phyloP scores from a whole-genome alignment of 1,139 yeast species.

The Spathaspora sp. region DNA sequence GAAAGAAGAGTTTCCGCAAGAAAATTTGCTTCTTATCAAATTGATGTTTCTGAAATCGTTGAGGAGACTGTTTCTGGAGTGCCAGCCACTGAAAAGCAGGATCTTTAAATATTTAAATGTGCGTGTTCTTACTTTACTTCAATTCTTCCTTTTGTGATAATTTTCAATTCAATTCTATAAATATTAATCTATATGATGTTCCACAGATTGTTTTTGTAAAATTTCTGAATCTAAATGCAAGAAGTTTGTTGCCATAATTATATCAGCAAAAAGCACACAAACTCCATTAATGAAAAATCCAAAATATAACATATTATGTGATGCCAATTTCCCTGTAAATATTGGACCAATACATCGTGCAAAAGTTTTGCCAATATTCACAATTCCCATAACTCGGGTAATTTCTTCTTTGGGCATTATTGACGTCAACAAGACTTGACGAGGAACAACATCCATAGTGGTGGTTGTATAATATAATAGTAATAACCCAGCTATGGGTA shows the following conservation, averaged over 20 bases:
- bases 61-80: conserved; percentile 1
- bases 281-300: conserved; percentile 67
- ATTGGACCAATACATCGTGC: conserved; percentile 82
- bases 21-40: conserved; percentile 14
- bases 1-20: conserved; percentile 21
- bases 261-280: conserved; percentile 48
- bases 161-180: neutral
- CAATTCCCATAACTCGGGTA: conserved; percentile 79
- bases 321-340: conserved; percentile 74
- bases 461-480: conserved; percentile 55
- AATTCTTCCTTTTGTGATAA: neutral
- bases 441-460: conserved; percentile 89
- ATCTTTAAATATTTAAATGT: neutral
- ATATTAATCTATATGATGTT: conserved; percentile 10
- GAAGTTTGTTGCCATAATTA: conserved; percentile 41
- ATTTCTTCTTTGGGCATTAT: conserved; percentile 63
- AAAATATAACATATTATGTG: conserved; percentile 43
- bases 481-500: conserved; percentile 50
- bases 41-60: conserved; percentile 2
- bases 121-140: neutral
- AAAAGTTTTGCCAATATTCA: conserved; percentile 80
- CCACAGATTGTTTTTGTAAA: conserved; percentile 22
- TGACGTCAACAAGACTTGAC: conserved; percentile 75
- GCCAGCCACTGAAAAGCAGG: neutral
- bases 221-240: conserved; percentile 39